Base-by-base conservation (phyloP, 768 basidiomycete genomes). In the Xerocomus brunneocitrinus region DNA sequence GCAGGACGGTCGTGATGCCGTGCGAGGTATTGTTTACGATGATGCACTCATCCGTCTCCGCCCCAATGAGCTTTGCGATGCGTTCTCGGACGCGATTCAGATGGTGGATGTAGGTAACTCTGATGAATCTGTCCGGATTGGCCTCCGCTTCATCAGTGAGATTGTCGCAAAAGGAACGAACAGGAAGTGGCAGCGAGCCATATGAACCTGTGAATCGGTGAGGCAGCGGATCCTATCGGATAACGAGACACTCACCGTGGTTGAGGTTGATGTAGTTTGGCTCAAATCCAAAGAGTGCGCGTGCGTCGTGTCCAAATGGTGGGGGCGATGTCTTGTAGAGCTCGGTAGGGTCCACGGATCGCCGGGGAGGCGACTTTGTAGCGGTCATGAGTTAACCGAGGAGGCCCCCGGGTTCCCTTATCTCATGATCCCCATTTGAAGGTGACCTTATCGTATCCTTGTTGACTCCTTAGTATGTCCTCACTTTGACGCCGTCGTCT, bases 201-300 rank as follows among this genome's bases (percentile, higher is more conserved):
- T 77, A 85, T 0, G 84, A 79, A 13, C 84, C 84, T 85, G 51
- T n/a, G 24, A 35, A 49, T 12, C 5, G 1, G 24, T 47, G 28
- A 27, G 13, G 30, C 2, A 5, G 19, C 22, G 3, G 35, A n/a
- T 43, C 14, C 9, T n/a, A 10, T 14, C 35, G 5, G 28, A 31
- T 0, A 22, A 30, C 9, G 3, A n/a, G 34, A 2, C 10, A 39
- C 73, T 30, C 48, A 84, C 87, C 86, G 48, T 82, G 74, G 61
- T 89, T 87, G 44, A 89, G 68, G 59, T 87, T 84, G 46, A 83
- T 63, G 53, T 85, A 87, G 38, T 74, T 72, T 5, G 81, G 73
- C 39, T 82, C 79, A 24, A 87, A 76, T 22, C 72, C 74, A 50
- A 79, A 87, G 49, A 79, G 77, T 43, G 78, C 75, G 50, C 74